A percentile compares a stretch with the other conserved stretches of the same genome.
These are phyloP conservation scores for Acrodontium crateriforme DNA, from an alignment of 2,329 filamentous ascomycete species.

Conservation along the genomic window DNA sequence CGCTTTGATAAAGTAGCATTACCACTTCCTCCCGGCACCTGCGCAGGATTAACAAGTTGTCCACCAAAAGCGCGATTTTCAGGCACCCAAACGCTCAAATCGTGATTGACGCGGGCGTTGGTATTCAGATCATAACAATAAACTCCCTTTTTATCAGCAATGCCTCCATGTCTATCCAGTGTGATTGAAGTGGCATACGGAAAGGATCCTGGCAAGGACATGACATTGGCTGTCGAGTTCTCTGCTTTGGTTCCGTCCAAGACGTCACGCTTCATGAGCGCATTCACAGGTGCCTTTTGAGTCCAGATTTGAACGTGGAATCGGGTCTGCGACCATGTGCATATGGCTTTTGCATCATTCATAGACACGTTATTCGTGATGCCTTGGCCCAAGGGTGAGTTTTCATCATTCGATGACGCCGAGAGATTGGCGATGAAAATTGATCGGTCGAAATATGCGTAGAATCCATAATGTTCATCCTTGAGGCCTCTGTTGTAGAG, in stretches of 20 bases:
- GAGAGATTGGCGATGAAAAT: conserved; percentile 60
- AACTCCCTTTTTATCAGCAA: conserved; percentile 38
- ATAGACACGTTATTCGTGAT: conserved; percentile 8
- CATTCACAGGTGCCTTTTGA: conserved; percentile 15
- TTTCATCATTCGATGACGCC: conserved; percentile 9
- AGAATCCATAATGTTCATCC: conserved; percentile 87
- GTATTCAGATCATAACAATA: conserved; percentile 47
- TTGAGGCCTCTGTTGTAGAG: conserved; percentile 70
- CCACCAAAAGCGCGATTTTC: conserved; percentile 41
- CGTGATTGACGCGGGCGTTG: conserved; percentile 29
- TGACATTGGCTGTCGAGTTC: conserved; percentile 28
- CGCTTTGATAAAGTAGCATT: conserved; percentile 2
- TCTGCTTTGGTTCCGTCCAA: conserved; percentile 9
- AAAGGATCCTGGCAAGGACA: conserved; percentile 42
- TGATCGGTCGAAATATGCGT: conserved; percentile 77
- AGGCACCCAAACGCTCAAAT: conserved; percentile 33
- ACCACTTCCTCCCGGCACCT: conserved; percentile 26
- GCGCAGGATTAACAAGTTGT: conserved; percentile 35
- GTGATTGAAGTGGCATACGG: conserved; percentile 48
- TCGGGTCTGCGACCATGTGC: conserved; percentile 46
- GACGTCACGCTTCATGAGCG: conserved; percentile 3
- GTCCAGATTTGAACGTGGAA: conserved; percentile 53
- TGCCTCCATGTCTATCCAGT: conserved; percentile 46
- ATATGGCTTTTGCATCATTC: conserved; percentile 12
- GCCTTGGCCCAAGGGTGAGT: background rate